phyloP scores from a whole-genome alignment of 2,329 filamentous ascomycete genomes.

The Phialemonium atrogriseum region DNA sequence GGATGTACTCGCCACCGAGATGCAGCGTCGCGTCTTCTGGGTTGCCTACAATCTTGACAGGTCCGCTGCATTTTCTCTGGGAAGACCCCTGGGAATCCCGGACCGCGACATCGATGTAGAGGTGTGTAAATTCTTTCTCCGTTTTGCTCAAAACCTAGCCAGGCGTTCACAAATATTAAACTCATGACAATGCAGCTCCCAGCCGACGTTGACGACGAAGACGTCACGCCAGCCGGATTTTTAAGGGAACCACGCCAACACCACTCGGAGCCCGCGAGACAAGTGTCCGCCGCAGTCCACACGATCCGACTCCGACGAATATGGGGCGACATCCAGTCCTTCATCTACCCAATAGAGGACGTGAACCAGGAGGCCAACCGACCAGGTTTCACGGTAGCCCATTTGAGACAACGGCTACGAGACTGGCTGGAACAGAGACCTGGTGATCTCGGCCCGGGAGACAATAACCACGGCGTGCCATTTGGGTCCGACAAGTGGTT shows the following conservation, averaged over 20 bases:
- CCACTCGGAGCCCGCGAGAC: no score
- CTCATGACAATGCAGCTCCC: no score
- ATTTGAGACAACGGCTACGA: no score
- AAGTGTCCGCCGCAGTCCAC: background rate
- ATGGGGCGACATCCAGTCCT: constrained; percentile 17
- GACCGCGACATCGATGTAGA: constrained; percentile 24
- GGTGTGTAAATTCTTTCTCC: constrained; percentile 8
- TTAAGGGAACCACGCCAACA: no score
- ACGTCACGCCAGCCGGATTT: constrained; percentile 8
- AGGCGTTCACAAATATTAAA: no score
- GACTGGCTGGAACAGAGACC: no score
- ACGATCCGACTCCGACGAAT: background rate
- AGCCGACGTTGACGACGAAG: constrained; percentile 13
- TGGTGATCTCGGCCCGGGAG: no score
- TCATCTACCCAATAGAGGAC: constrained; percentile 18
- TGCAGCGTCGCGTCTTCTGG: constrained; percentile 24
- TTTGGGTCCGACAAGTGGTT: no score
- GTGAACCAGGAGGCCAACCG: constrained; percentile 13
- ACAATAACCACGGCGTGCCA: no score
- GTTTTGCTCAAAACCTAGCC: no score
- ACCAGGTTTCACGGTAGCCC: no score
- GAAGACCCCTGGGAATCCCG: constrained; percentile 24
- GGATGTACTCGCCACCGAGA: constrained; percentile 13
- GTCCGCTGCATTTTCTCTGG: constrained; percentile 22
- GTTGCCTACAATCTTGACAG: constrained; percentile 25